Conservation (phyloP, 345 rosid genomes). For the Mercurialis annua region DNA sequence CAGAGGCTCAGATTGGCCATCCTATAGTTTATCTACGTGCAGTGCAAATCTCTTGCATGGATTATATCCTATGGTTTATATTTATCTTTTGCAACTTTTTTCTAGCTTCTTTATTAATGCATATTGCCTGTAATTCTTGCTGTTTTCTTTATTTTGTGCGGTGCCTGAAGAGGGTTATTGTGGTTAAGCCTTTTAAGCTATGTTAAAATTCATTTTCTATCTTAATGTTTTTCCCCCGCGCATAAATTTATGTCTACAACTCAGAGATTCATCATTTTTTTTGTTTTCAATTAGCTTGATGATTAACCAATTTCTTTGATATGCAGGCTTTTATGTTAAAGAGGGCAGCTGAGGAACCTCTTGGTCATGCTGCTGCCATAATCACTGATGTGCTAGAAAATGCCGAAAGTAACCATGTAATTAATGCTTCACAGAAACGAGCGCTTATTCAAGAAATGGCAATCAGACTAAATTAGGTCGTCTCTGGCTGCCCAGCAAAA, state of each 20-base stretch:
- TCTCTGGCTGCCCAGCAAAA: not conserved
- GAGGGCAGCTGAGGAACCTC: slow-evolving; percentile 85
- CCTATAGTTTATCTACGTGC: not conserved
- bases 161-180: not conserved
- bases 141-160: not conserved
- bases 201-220: not conserved
- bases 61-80: not conserved
- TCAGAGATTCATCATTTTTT: not conserved
- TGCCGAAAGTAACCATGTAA: slow-evolving; percentile 78
- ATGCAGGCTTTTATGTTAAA: slow-evolving; percentile 91
- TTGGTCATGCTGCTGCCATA: slow-evolving; percentile 94
- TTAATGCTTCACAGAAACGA: slow-evolving; percentile 84
- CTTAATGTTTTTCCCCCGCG: not conserved
- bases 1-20: not conserved
- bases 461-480: slow-evolving; percentile 55
- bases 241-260: not conserved
- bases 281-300: not conserved
- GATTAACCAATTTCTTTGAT: not conserved
- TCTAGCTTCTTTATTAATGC: not conserved
- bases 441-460: slow-evolving; percentile 98
- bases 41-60: not conserved
- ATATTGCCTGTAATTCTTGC: not conserved
- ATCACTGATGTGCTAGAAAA: slow-evolving; percentile 85
- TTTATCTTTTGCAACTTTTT: not conserved
- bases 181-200: not conserved